Conservation (phyloP, 2,329 filamentous ascomycete species). For the Ascochyta rabiei region DNA sequence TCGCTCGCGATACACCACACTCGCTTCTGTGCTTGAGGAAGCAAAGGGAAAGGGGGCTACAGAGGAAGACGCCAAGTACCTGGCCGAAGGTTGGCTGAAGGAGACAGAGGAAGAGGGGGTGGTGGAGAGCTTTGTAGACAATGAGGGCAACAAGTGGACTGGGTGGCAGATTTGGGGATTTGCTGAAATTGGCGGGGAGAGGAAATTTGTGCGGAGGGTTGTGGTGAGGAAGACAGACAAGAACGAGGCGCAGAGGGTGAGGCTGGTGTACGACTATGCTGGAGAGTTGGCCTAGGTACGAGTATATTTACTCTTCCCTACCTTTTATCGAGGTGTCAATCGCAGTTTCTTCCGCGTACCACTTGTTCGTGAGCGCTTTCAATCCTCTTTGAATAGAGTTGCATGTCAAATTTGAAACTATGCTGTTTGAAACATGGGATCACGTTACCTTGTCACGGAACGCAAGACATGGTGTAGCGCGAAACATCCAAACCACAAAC, state of each 20-base stretch:
- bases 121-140: slow-evolving; percentile 44
- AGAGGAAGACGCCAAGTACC: slow-evolving; percentile 32
- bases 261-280: slow-evolving; percentile 45
- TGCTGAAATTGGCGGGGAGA: slow-evolving; percentile 37
- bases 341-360: neutral
- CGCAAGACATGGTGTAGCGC: slow-evolving; percentile 13
- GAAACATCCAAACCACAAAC: slow-evolving; percentile 6
- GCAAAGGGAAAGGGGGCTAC: slow-evolving; percentile 24
- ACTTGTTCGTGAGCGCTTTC: neutral
- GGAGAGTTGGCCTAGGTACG: slow-evolving; percentile 27
- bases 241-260: slow-evolving; percentile 35
- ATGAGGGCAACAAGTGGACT: slow-evolving; percentile 44
- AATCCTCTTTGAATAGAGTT: neutral
- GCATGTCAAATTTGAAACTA: slow-evolving; percentile 4
- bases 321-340: neutral
- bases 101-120: slow-evolving; percentile 40
- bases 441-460: slow-evolving; percentile 7
- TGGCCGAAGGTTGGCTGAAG: slow-evolving; percentile 38
- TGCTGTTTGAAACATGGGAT: slow-evolving; percentile 11
- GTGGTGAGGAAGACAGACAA: slow-evolving; percentile 42
- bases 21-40: slow-evolving; percentile 33
- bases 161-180: slow-evolving; percentile 46
- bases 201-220: slow-evolving; percentile 41
- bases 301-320: neutral
- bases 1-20: slow-evolving; percentile 58